Percentiles rank a stretch among this genome's conserved stretches.
Conservation (phyloP, 192 early-diverging fungal species). For the Gaertneriomyces semiglobifer region DNA sequence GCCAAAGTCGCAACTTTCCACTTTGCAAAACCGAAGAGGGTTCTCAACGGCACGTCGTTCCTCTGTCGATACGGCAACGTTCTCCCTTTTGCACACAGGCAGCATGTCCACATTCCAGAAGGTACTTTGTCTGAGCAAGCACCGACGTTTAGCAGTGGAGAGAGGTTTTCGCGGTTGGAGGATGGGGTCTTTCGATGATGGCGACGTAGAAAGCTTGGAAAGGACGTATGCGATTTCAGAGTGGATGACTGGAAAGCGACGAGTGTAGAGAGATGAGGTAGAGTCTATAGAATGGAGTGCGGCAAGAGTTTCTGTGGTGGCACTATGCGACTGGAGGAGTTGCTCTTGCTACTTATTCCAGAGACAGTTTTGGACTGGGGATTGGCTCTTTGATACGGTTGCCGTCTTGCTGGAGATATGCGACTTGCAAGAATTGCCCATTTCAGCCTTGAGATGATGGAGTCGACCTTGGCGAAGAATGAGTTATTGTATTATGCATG, state of each 20-base stretch:
- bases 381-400: too few species aligned
- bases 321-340: too few species aligned
- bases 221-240: background rate
- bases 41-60: slow-evolving; percentile 19
- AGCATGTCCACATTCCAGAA: slow-evolving; percentile 26
- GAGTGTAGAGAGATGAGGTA: background rate
- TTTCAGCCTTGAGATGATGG: background rate
- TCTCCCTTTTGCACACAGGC: slow-evolving; percentile 1
- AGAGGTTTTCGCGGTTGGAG: background rate
- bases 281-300: background rate
- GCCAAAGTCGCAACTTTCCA: too few species aligned
- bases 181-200: background rate
- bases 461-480: slow-evolving; percentile 6
- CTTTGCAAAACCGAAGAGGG: too few species aligned
- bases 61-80: slow-evolving; percentile 23
- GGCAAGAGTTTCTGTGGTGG: too few species aligned
- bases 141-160: background rate
- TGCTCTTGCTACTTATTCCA: too few species aligned
- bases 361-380: too few species aligned
- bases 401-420: too few species aligned
- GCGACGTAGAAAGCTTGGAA: background rate
- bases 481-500: background rate
- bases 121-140: slow-evolving; percentile 6
- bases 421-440: too few species aligned
- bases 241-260: background rate